Base-by-base conservation (phyloP, 2,329 filamentous ascomycete genomes). In the Camptophora hylomeconis region DNA sequence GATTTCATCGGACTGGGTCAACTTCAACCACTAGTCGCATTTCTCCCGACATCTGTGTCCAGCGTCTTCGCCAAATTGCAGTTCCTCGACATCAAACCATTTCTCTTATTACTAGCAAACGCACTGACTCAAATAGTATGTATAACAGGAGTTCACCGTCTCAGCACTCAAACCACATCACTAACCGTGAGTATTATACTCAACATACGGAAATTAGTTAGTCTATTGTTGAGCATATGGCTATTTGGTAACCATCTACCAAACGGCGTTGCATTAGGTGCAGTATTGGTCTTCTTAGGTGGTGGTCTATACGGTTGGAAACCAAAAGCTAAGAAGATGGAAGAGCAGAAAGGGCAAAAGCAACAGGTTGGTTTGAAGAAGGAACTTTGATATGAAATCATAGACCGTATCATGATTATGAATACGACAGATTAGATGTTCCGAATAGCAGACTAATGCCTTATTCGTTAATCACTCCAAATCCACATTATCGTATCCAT, bases 131-230 rank as follows among this genome's bases (percentile, higher is more conserved):
- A 98, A 54, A 83, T 94, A 47, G 71, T 84, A 14, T 98, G 89
- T 53, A 95, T 98, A 39, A 80, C 86, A 3, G 89, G 89, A 2
- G 89, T 98, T 33, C 95, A 95, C 44, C 68, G 93, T n/a, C 65
- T 98, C 4, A 86, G 82, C 2, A 81, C 87, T 1, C 78, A 77
- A 31, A 82, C 82, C 3, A 87, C 86, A 3, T 92, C 89, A 0
- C 67, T 98, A 31, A 95, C 89, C 0, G 89, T 98, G 14, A 94
- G 87, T 2, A 92, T 98, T 45, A 84, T 95, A 26, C 65, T 98
- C 36, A 98, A 95, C 51, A 80, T 98, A 36, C 72, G 89, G 44
- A 98, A 98, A 56, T 63, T 98, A 12, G 78, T 93, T 31, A 94
- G 86, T 46, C 68, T 95, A 36, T 60, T 95, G 37, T 54, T 95